phyloP scores from a whole-genome alignment of 1,284 basidiomycete species.

The Acaromyces ingoldii region DNA sequence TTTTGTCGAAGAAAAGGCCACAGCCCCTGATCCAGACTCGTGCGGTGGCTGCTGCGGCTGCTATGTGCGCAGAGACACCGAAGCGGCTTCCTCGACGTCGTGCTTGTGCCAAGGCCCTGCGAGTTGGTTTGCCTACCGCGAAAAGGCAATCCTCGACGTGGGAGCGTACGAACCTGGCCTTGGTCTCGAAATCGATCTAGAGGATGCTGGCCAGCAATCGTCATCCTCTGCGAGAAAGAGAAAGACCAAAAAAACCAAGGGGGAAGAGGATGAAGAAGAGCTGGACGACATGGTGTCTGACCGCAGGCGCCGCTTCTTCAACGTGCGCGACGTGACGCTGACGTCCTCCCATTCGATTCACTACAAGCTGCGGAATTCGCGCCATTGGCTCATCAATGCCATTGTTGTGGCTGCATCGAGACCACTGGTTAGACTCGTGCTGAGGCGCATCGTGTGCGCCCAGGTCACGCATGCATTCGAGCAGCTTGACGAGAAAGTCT shows the following conservation, averaged over 20 bases:
- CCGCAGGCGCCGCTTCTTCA: slow-evolving; percentile 4
- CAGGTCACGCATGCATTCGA: slow-evolving; percentile 7
- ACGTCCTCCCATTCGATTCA: slow-evolving; percentile 5
- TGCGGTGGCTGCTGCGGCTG: slow-evolving; percentile 7
- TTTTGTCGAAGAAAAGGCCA: slow-evolving; percentile 8
- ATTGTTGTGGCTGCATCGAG: background rate
- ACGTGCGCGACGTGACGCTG: slow-evolving; percentile 3
- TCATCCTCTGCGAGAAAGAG: background rate
- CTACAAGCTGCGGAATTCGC: slow-evolving; percentile 6
- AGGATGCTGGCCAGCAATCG: slow-evolving; percentile 1
- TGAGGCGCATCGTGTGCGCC: background rate
- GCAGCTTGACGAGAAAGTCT: background rate
- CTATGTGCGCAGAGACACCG: background rate
- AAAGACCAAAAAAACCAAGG: background rate
- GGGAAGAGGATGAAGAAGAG: slow-evolving; percentile 1
- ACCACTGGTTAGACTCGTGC: slow-evolving; percentile 7
- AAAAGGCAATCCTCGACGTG: slow-evolving; percentile 9
- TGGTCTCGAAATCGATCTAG: slow-evolving; percentile 1
- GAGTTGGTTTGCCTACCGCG: slow-evolving; percentile 10
- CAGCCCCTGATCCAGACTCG: background rate
- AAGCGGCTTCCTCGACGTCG: background rate
- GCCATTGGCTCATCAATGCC: slow-evolving; percentile 12
- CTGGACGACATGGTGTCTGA: background rate
- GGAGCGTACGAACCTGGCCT: slow-evolving; percentile 5
- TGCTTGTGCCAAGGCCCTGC: slow-evolving; percentile 9